A percentile compares a stretch with the other conserved stretches of the same genome.
These are phyloP conservation scores for Fusarium hostae DNA, from an alignment of 2,329 filamentous ascomycete species.

Conservation along the genomic window DNA sequence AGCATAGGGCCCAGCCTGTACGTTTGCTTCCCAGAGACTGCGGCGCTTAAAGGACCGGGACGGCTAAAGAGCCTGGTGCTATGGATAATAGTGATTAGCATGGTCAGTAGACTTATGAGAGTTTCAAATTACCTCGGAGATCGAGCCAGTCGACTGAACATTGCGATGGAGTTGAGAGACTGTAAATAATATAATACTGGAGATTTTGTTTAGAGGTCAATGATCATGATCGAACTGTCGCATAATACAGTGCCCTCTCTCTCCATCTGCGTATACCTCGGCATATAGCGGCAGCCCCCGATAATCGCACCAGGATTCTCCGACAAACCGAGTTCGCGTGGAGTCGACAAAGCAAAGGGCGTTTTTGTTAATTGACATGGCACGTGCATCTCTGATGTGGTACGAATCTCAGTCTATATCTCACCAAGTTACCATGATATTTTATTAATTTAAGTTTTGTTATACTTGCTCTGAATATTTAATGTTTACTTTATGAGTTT, in stretches of 20 bases:
- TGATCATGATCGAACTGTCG: neutral
- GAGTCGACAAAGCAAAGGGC: conserved; percentile 33
- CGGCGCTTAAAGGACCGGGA: conserved; percentile 5
- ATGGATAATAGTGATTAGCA: conserved; percentile 18
- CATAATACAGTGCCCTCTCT: neutral
- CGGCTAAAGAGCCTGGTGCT: conserved; percentile 33
- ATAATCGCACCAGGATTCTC: conserved; percentile 31
- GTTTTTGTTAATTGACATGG: neutral
- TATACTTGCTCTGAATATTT: neutral
- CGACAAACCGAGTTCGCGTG: conserved; percentile 6
- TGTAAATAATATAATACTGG: neutral
- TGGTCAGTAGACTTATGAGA: neutral
- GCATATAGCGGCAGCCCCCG: conserved; percentile 32
- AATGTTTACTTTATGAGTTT: neutral
- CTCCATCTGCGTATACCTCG: conserved; percentile 14
- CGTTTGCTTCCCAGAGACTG: neutral
- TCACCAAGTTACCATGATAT: neutral
- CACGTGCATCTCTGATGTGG: neutral
- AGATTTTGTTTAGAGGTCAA: neutral
- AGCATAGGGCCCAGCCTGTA: neutral
- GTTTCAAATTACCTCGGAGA: conserved; percentile 26
- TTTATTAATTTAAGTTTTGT: neutral
- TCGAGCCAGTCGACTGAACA: conserved; percentile 38
- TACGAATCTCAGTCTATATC: neutral
- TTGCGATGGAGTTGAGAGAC: conserved; percentile 5